Base-by-base conservation (phyloP, 441 rosid genomes). In the Erodium texanum region DNA sequence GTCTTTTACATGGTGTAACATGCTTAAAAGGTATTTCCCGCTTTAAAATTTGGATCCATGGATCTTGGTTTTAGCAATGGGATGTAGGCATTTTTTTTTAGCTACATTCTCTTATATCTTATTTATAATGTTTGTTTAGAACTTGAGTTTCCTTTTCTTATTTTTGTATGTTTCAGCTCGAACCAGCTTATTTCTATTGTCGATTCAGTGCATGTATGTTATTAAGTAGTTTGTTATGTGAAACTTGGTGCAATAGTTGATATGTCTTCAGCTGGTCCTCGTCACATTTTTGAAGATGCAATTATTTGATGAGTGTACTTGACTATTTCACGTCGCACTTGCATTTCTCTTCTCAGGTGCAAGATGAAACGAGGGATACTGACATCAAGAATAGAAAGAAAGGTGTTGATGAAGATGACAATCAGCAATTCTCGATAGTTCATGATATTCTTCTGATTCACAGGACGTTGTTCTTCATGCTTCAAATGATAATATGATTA, bases 121-220 rank as follows among this genome's bases (percentile, higher is more conserved):
- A n/a, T n/a, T n/a, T n/a, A n/a, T n/a, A n/a, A n/a, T n/a, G n/a
- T n/a, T n/a, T n/a, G n/a, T n/a, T n/a, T n/a, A n/a, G n/a, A n/a
- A n/a, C n/a, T n/a, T n/a, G n/a, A n/a, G n/a, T n/a, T n/a, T n/a
- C n/a, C n/a, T n/a, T n/a, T n/a, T n/a, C n/a, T n/a, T n/a, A n/a
- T n/a, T n/a, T n/a, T n/a, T n/a, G n/a, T n/a, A n/a, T n/a, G n/a
- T n/a, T n/a, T n/a, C n/a, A n/a, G n/a, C n/a, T n/a, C n/a, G n/a
- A n/a, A n/a, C n/a, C n/a, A n/a, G n/a, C 92, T 93, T 67, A 93
- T 96, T 15, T 93, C 91, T 78, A 89, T 93, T 24, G 96, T 97
- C 24, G 91, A 89, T 78, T 93, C 99, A 36, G 96, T 89, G 68
- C 97, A 91, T 97, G 98, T 93, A 78, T 77, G 83, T 76, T 54